These are phyloP conservation scores for Vitis vinifera DNA, from an alignment of 164 flowering plant species.

Conservation along the genomic window ASM3070453v1 NC_081808.1:5055001-5055500, in stretches of 20 bases:
- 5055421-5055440: not conserved
- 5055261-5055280: not conserved
- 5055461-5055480: not conserved
- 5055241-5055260: not conserved
- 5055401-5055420: not conserved
- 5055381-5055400: not conserved
- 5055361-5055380: not conserved
- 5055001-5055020: not conserved
- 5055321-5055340: not conserved
- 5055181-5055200: constrained; percentile 59
- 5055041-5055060: not conserved
- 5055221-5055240: constrained; percentile 82
- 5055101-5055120: not conserved
- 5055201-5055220: constrained; percentile 66
- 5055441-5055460: not conserved
- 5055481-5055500: not conserved
- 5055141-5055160: constrained; percentile 80
- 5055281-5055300: not conserved
- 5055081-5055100: not conserved
- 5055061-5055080: not conserved
- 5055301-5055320: not conserved
- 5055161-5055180: constrained; percentile 83
- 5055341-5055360: too few species aligned
- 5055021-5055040: not conserved
- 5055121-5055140: constrained; percentile 47